Evolutionary conservation across 352 stramenopile species (phyloP), one percentile per base, ranked within the genome.

Genomic region (Phytopythium oedochilum): DNA sequence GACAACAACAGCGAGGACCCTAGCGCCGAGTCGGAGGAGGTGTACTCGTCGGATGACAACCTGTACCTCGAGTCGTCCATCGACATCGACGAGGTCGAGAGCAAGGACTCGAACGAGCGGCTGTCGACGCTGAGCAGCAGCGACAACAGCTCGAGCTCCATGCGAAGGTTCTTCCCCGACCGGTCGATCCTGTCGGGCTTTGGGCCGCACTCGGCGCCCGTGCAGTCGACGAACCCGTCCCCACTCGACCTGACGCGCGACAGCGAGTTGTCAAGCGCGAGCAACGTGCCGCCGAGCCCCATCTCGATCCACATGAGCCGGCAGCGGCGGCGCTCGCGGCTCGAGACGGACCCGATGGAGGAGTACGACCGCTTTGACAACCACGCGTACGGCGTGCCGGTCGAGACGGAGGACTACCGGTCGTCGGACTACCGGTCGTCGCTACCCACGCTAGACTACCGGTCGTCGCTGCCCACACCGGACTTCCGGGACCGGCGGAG

Each of bases 291-390:
- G 2, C 67, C 81, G 28, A 87, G 75, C 51, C 78, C 78, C 22
- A 56, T 89, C 28, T 75, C 66, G 4, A 75, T 89, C 53, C 77
- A 68, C 25, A 75, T 61, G 18, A 50, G 83, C 39, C 61, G 61
- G 32, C 49, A 78, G 31, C 68, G 68, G 38, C 59, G 66, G 14
- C 74, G 74, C 8, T 69, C 65, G 31, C 74, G 75, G 9, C 60
- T 87, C 36, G 74, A 86, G 60, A 86, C 78, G 4, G 78, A 89
- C 53, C 78, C 75, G 28, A 83, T 78, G 70, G 78, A 89, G 60
- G 64, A 69, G 29, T 84, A 83, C 54, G 78, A 89, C 55, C 70
- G 64, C 48, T 86, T 85, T 45, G 72, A 79, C 39, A 77, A 73
- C n/a, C 38, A 61, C 50, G 53, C 64, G 54, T 71, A 76, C 55